Base-by-base conservation (phyloP, 768 basidiomycete species). In the Obba rivulosa region DNA sequence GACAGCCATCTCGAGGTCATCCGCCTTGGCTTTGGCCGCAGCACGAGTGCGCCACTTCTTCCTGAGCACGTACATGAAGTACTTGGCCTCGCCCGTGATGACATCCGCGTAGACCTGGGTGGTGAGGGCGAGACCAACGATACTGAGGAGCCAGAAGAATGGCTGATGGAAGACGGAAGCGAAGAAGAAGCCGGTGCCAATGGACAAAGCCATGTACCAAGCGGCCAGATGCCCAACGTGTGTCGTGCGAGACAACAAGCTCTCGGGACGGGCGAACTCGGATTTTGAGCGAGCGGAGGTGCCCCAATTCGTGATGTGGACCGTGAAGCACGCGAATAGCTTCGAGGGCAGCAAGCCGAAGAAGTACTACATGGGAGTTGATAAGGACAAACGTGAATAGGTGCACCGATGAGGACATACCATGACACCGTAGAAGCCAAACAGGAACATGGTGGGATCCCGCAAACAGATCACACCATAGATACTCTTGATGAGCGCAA, bases 401-500 rank as follows among this genome's bases (percentile, higher is more conserved):
- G 28, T 3, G 3, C 34, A 24, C 37, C 22, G 14, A 35, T 13
- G 22, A 24, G 11, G 8, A 45, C 50, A 9, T 46, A 55, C 50
- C 46, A 55, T 46, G 41, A 52, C 17, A 8, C 56, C 53, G 41
- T 59, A 57, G 7, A 57, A 38, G 18, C 56, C 50, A 39, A 52
- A 59, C 13, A 59, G 44, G 31, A 59, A 42, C 18, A 49, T 31
- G 14, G 35, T 25, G n/a, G 50, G 41, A 44, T 59, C 56, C 16
- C 53, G 41, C 28, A 45, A 41, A n/a, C 36, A 44, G 17, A 55
- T 52, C 43, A 55, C 55, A 34, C 49, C 58, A 41, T 54, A 59
- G 45, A 49, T 41, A 17, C 42, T 49, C 43, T 59, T 59, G 53
- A 59, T 50, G 23, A 55, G 35, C 8, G 56, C 53, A 16, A 55